These are phyloP conservation scores for Fusarium nodosum DNA, from an alignment of 2,329 filamentous ascomycete species.

Conservation along the genomic window DNA sequence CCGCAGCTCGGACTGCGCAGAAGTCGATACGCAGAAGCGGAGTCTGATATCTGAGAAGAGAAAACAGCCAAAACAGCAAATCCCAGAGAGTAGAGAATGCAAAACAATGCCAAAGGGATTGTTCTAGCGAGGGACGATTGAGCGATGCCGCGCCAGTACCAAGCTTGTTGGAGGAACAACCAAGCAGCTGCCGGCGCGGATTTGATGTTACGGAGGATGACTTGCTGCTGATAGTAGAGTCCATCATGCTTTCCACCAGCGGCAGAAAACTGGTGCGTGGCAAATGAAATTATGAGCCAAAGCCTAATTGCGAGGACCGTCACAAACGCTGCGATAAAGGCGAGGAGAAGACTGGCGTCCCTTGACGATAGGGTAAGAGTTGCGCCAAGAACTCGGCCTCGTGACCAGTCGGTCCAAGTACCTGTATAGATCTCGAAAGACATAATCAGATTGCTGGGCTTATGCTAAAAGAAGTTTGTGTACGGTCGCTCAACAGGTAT, in stretches of 20 bases:
- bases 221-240: background rate
- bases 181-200: background rate
- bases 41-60: background rate
- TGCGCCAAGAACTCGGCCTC: background rate
- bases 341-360: background rate
- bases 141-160: background rate
- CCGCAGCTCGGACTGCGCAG: background rate
- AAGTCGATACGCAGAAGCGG: background rate
- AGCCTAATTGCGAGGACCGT: background rate
- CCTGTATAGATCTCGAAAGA: background rate
- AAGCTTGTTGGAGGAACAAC: background rate
- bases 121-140: background rate
- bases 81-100: background rate
- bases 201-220: background rate
- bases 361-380: background rate
- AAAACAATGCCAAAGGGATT: background rate
- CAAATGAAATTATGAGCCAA: background rate
- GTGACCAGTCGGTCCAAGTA: background rate
- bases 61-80: background rate
- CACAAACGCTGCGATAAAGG: background rate
- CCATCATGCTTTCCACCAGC: background rate
- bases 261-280: background rate
- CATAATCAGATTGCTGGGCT: background rate
- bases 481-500: rapidly evolving
- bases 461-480: too few relatives aligned